phyloP scores from a whole-genome alignment of 2,329 filamentous ascomycete genomes.

The Tolypocladium pustulatum region DNA sequence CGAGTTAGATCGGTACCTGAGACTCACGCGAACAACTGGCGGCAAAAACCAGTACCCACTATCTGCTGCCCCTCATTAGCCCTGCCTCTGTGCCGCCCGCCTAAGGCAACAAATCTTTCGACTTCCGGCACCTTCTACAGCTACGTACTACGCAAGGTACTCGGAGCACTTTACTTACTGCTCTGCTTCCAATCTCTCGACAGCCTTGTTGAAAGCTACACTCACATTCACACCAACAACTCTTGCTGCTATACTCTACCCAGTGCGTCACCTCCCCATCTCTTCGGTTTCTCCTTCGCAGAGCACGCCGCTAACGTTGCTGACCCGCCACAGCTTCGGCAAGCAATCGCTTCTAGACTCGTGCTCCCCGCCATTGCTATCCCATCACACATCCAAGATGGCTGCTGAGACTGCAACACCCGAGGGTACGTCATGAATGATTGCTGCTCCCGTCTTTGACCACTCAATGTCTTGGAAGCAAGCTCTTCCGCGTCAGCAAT shows the following conservation, averaged over 20 bases:
- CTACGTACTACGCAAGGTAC: neutral
- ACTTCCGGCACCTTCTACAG: conserved; percentile 32
- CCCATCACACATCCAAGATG: neutral
- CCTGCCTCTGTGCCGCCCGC: conserved; percentile 4
- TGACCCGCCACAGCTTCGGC: neutral
- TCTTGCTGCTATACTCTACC: neutral
- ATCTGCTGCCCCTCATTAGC: neutral
- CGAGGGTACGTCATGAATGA: conserved; percentile 25
- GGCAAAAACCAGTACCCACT: neutral
- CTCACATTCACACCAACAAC: neutral
- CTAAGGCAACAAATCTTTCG: conserved; percentile 20
- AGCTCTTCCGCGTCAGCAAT: neutral
- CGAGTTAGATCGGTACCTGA: neutral
- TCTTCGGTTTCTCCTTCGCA: neutral
- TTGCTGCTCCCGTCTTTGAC: neutral
- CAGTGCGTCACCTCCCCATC: neutral
- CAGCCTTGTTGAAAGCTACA: neutral
- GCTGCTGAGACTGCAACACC: conserved; percentile 16
- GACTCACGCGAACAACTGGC: no score
- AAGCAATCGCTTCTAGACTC: neutral
- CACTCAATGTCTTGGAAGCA: neutral
- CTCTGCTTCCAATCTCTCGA: neutral
- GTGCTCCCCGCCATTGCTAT: neutral
- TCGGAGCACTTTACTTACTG: neutral
- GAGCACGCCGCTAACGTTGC: neutral